A percentile compares a stretch with the other conserved stretches of the same genome.
phyloP scores from a whole-genome alignment of 2,329 filamentous ascomycete genomes.

The Cadophora luteo-olivacea region DNA sequence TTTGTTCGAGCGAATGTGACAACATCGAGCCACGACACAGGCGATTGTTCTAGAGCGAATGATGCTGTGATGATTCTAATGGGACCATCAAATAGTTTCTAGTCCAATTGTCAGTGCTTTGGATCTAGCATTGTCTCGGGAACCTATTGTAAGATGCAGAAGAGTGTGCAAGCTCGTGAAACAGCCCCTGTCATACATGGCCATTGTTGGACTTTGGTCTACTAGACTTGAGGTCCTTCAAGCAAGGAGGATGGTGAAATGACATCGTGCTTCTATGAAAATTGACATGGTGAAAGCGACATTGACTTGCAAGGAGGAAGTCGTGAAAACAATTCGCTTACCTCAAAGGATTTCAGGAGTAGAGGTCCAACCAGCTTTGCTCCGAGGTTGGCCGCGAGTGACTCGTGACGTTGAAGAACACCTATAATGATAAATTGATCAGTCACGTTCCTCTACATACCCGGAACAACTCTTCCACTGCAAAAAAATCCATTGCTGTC shows the following conservation, averaged over 20 bases:
- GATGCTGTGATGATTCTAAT: conserved; percentile 58
- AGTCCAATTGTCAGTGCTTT: neutral
- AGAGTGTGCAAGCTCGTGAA: neutral
- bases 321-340: neutral
- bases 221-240: neutral
- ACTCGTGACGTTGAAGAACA: conserved; percentile 84
- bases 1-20: conserved; percentile 84
- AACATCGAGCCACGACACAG: conserved; percentile 83
- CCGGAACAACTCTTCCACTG: neutral
- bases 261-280: neutral
- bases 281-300: neutral
- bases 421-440: conserved; percentile 50
- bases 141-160: neutral
- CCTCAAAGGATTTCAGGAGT: conserved; percentile 82
- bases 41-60: conserved; percentile 63
- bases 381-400: conserved; percentile 83
- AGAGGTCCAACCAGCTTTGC: conserved; percentile 84
- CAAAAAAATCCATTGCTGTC: neutral
- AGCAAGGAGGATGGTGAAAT: neutral
- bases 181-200: neutral
- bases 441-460: neutral
- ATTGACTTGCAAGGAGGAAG: neutral
- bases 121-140: neutral
- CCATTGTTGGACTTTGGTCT: neutral
- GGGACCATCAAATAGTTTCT: conserved; percentile 79